phyloP scores from a whole-genome alignment of 768 basidiomycete species.

The Tulasnella sp. region DNA sequence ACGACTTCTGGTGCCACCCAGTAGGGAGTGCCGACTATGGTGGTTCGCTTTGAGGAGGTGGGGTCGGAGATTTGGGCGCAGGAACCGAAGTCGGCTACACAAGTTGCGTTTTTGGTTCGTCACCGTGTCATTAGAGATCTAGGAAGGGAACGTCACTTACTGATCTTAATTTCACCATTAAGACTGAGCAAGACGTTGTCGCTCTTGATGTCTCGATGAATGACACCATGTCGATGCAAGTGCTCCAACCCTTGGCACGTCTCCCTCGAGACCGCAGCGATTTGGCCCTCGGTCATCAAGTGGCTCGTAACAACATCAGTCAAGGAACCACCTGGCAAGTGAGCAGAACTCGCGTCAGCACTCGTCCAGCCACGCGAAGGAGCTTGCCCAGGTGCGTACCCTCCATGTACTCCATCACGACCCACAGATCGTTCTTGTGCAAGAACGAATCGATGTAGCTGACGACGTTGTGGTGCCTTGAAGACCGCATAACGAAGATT shows the following conservation, averaged over 20 bases:
- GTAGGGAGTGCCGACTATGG: constrained; percentile 98
- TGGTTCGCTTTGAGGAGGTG: constrained; percentile 66
- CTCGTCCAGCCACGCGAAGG: constrained; percentile 44
- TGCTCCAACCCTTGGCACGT: constrained; percentile 91
- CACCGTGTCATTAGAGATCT: too few relatives aligned
- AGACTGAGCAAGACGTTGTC: constrained; percentile 93
- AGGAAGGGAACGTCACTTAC: constrained; percentile 48
- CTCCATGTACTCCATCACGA: constrained; percentile 99
- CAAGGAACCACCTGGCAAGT: constrained; percentile 52
- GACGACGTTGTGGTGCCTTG: constrained; percentile 97
- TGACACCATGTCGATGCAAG: constrained; percentile 92
- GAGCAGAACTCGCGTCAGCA: constrained; percentile 33
- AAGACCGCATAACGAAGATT: constrained; percentile 97
- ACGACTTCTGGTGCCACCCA: constrained; percentile 99
- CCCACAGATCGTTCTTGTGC: constrained; percentile 97
- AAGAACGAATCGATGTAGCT: constrained; percentile 99
- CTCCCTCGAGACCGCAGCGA: constrained; percentile 92
- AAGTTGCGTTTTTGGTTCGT: too few relatives aligned
- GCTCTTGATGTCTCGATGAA: constrained; percentile 98
- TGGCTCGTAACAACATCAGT: constrained; percentile 96
- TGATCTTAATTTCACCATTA: constrained; percentile 95
- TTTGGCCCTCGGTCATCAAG: constrained; percentile 97
- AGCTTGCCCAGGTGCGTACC: constrained; percentile 39
- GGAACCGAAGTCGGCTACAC: constrained; percentile 99
- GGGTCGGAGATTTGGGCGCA: constrained; percentile 92